A percentile compares a stretch with the other conserved stretches of the same genome.
phyloP scores from a whole-genome alignment of 2,329 filamentous ascomycete species.

The Penicillium sclerotiorum region DNA sequence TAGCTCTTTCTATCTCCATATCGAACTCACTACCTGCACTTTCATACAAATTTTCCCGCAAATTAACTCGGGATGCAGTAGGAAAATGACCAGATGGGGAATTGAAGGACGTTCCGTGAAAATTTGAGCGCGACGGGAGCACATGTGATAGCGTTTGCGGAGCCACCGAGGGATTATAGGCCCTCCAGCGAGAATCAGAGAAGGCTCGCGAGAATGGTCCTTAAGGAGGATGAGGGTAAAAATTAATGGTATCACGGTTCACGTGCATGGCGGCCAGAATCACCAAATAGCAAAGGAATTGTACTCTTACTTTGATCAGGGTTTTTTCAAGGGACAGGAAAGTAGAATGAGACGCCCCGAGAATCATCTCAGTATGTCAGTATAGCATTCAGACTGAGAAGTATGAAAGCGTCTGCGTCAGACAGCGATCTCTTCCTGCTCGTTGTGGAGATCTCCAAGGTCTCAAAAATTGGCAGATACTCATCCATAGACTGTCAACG shows the following conservation, averaged over 20 bases:
- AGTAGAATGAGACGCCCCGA: background rate
- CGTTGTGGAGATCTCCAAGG: background rate
- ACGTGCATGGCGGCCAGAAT: conserved; percentile 4
- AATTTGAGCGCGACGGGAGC: background rate
- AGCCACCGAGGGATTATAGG: conserved; percentile 5
- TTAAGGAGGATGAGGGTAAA: conserved; percentile 7
- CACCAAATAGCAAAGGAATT: background rate
- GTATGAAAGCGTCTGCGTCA: background rate
- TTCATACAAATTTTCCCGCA: background rate
- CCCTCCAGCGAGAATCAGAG: conserved; percentile 4
- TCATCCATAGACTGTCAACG: background rate
- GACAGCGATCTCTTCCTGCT: background rate
- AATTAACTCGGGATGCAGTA: background rate
- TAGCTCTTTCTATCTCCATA: conserved; percentile 9
- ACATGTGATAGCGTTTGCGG: background rate
- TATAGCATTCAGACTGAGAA: background rate
- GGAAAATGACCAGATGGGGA: background rate
- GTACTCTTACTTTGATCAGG: too few species aligned
- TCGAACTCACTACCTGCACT: conserved; percentile 8
- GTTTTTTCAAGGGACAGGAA: background rate
- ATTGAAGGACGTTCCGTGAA: background rate
- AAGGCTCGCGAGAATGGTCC: background rate
- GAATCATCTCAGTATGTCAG: background rate
- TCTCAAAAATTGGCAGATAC: background rate
- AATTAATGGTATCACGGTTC: conserved; percentile 10